phyloP scores from a whole-genome alignment of 2,329 filamentous ascomycete genomes.

The Alternaria longipes region DNA sequence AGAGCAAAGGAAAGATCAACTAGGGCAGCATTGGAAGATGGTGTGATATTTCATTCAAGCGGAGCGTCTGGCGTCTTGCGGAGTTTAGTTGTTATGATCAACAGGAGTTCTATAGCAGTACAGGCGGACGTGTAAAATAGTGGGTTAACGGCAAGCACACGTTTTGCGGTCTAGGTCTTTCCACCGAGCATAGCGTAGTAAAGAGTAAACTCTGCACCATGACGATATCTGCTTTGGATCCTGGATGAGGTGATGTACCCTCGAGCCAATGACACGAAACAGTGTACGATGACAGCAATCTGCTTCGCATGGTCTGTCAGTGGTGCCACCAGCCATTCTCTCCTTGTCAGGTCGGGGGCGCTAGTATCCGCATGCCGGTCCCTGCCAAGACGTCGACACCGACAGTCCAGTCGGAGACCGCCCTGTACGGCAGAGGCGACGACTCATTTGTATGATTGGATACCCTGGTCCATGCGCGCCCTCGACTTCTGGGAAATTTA shows the following conservation, averaged over 20 bases:
- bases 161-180: neutral
- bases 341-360: slow-evolving; percentile 17
- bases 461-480: slow-evolving; percentile 30
- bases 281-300: slow-evolving; percentile 21
- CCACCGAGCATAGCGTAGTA: slow-evolving; percentile 12
- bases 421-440: slow-evolving; percentile 25
- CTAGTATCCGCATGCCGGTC: slow-evolving; percentile 20
- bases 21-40: neutral
- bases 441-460: slow-evolving; percentile 9
- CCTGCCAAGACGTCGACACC: slow-evolving; percentile 29
- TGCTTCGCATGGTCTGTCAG: slow-evolving; percentile 28
- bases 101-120: slow-evolving; percentile 17
- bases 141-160: slow-evolving; percentile 9
- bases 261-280: slow-evolving; percentile 32
- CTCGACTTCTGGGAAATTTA: slow-evolving; percentile 40
- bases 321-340: slow-evolving; percentile 30
- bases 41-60: neutral
- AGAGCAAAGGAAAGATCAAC: slow-evolving; percentile 9
- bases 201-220: neutral
- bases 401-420: slow-evolving; percentile 17
- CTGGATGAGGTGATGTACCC: slow-evolving; percentile 8
- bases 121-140: slow-evolving; percentile 23
- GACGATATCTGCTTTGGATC: neutral
- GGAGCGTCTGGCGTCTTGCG: slow-evolving; percentile 9
- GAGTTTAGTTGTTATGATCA: slow-evolving; percentile 19